Evolutionary conservation across 2,329 filamentous ascomycete species (phyloP).

Genomic region (Beauveria rudraprayagi): DNA sequence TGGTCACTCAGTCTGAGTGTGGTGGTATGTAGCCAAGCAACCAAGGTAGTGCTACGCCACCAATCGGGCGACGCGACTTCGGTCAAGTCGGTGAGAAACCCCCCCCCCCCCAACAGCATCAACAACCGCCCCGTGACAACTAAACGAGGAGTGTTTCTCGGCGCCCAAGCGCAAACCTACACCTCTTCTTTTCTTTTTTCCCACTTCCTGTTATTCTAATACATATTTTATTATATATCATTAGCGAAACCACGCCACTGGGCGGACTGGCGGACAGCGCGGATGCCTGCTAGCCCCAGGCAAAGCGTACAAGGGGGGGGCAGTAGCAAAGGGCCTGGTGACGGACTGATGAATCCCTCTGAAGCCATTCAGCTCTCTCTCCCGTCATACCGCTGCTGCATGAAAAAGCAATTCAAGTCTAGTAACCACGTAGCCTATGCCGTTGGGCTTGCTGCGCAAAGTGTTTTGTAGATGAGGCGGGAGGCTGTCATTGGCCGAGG

Average conservation of each 20-base stretch:
- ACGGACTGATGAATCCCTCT: neutral
- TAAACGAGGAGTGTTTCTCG: neutral
- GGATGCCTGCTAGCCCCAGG: neutral
- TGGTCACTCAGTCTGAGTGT: neutral
- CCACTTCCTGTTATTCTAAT: too few species aligned
- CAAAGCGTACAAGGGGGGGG: neutral
- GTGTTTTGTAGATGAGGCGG: neutral
- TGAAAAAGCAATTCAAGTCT: conserved; percentile 6
- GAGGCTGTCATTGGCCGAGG: neutral
- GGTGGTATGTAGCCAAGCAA: neutral
- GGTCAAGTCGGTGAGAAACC: conserved; percentile 9
- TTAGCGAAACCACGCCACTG: too few species aligned
- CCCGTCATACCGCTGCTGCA: neutral
- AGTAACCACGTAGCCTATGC: neutral
- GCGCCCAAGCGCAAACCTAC: neutral
- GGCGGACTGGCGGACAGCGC: too few species aligned
- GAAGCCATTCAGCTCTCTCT: neutral
- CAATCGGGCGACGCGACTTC: neutral
- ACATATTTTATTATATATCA: too few species aligned
- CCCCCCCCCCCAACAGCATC: neutral
- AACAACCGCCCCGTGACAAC: neutral
- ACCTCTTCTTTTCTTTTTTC: too few species aligned
- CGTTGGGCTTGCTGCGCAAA: neutral
- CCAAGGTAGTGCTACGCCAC: neutral
- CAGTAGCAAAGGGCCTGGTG: neutral